Evolutionary conservation across 768 basidiomycete genomes (phyloP), one percentile per base, ranked within the genome.

Genomic region (Tylopilus subfusipes): DNA sequence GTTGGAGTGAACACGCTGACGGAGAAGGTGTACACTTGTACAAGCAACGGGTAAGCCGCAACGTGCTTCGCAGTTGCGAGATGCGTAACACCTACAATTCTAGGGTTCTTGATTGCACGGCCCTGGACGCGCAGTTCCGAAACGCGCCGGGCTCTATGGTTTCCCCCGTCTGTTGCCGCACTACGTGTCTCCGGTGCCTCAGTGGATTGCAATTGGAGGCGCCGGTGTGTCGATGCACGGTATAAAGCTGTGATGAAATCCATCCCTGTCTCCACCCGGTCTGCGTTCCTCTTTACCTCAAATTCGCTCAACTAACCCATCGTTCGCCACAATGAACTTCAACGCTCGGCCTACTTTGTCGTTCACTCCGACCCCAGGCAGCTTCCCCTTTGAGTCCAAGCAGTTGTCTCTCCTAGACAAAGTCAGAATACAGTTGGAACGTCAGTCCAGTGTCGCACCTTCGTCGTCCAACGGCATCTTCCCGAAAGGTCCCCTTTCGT

Each of bases 381-480:
- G 75, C 59, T 76, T 73, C 57, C 71, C 74, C 29, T 73, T 72
- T 48, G 64, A 72, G 27, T 34, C 68, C 12, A 78, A 78, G 54
- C 67, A 69, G 24, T 56, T 79, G 7, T 52, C 66, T 1, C 64
- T 79, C 38, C 52, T 66, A 21, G 56, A 54, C 25, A 66, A 66
- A 53, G 57, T 63, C 52, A 68, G 63, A 31, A 42, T 73, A 19
- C 63, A 62, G n/a, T 62, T 79, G 21, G 75, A 70, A 21, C 53
- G 65, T 6, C 68, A 72, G 47, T 64, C 74, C 4, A 48, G 63
- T 14, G 55, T 63, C 10, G 58, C 66, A 21, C 53, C 64, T 25
- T 66, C 59, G 18, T 2, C 45, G 10, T 67, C 50, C 43, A 81
- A 79, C 30, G 79, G 79, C 7, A 71, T 73, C 72, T 79, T 81